These are phyloP conservation scores for Collybia nuda DNA, from an alignment of 768 basidiomycete species.

Conservation along the genomic window DNA sequence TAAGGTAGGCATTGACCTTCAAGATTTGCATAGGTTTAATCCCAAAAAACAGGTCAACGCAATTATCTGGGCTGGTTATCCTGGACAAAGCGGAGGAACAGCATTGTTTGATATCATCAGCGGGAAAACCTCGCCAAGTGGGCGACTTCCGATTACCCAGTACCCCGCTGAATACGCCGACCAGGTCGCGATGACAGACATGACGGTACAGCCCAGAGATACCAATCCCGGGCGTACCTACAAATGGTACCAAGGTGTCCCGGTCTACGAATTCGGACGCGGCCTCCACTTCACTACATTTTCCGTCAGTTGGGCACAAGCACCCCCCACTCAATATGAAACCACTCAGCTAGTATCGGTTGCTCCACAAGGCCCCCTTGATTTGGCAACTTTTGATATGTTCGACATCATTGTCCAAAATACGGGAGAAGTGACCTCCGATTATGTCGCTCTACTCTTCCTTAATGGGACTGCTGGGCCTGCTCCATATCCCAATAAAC, in stretches of 20 bases:
- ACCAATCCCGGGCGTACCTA: conserved; percentile 57
- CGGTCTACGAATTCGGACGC: conserved; percentile 53
- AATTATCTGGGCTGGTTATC: conserved; percentile 58
- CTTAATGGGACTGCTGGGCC: conserved; percentile 51
- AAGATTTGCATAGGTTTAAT: too few species aligned
- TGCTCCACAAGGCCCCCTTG: conserved; percentile 25
- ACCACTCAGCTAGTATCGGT: conserved; percentile 38
- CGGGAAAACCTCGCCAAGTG: conserved; percentile 53
- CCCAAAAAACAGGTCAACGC: conserved; percentile 42
- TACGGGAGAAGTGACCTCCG: conserved; percentile 46
- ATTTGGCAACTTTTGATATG: conserved; percentile 47
- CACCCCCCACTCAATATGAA: conserved; percentile 34
- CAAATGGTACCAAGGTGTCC: conserved; percentile 53
- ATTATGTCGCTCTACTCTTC: conserved; percentile 57
- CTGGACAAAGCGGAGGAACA: conserved; percentile 53
- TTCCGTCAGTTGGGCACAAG: conserved; percentile 33
- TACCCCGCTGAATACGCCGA: conserved; percentile 49
- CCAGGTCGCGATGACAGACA: conserved; percentile 57
- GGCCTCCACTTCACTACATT: conserved; percentile 59
- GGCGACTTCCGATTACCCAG: conserved; percentile 53
- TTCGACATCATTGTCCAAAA: conserved; percentile 50
- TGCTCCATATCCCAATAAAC: conserved; percentile 50
- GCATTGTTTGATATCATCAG: conserved; percentile 52
- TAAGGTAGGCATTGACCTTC: conserved; percentile 27
- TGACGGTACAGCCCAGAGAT: conserved; percentile 48